These are phyloP conservation scores for Fusarium falciforme DNA, from an alignment of 2,329 filamentous ascomycete genomes.

Conservation along the genomic window DNA sequence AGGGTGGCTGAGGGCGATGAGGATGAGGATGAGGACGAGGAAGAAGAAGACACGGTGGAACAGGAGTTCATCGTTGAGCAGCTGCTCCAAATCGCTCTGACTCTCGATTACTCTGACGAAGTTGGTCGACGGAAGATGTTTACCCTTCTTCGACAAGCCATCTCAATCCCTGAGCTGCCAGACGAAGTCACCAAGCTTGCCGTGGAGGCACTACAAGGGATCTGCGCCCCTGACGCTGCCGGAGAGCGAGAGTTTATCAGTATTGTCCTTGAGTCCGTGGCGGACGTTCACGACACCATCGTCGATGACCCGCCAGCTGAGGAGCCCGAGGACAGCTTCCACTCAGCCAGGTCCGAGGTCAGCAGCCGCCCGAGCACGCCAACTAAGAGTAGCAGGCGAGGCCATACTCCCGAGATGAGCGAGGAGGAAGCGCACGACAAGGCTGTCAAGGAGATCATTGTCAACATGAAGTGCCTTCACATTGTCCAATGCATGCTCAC, in stretches of 20 bases:
- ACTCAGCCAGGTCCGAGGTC: conserved; percentile 89
- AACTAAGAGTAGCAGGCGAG: conserved; percentile 58
- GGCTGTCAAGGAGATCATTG: conserved; percentile 89
- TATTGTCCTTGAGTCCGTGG: conserved; percentile 90
- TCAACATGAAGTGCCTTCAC: conserved; percentile 98
- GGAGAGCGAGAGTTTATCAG: conserved; percentile 87
- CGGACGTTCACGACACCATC: conserved; percentile 96
- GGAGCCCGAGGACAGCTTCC: conserved; percentile 80
- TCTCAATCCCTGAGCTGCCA: conserved; percentile 88
- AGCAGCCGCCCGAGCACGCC: conserved; percentile 73
- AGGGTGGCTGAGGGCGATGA: conserved; percentile 66
- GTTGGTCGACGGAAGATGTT: conserved; percentile 97
- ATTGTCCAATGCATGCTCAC: conserved; percentile 98
- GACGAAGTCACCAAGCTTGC: conserved; percentile 93
- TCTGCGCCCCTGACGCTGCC: conserved; percentile 79
- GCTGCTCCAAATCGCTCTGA: conserved; percentile 89
- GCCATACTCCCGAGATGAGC: conserved; percentile 57
- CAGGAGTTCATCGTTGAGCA: conserved; percentile 97
- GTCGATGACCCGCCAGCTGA: conserved; percentile 73
- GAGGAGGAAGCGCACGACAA: conserved; percentile 78
- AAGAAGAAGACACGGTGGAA: conserved; percentile 87
- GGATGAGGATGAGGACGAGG: conserved; percentile 59
- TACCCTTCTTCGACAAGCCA: conserved; percentile 83
- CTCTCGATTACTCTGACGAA: conserved; percentile 97
- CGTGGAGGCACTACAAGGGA: conserved; percentile 82